Evolutionary conservation across 208 protist genomes (phyloP), one percentile per base, ranked within the genome.

Genomic region (Leishmania arabica): DNA sequence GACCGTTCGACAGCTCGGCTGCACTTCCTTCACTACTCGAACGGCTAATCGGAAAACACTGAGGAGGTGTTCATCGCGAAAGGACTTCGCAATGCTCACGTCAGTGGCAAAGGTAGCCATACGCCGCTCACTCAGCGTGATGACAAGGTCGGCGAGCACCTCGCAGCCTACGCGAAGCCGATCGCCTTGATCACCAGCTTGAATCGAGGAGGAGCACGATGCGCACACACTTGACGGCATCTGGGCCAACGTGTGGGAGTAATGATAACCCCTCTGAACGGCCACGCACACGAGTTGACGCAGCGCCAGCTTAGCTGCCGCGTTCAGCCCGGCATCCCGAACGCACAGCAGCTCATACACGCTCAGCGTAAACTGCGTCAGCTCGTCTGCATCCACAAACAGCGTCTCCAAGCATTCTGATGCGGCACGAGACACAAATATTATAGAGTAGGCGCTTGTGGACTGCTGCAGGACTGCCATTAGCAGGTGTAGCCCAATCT

Each of bases 21-120:
- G 79, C 73, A 89, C 79, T 51, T 80, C 78, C 75, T 84, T 81
- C 49, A 89, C 73, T 1, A 86, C 68, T 42, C 69, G 69, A 37
- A 88, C 90, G 24, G 80, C 88, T 37, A 88, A 53, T 65, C 72
- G 72, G 78, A 89, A 93, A 64, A 93, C 45, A 27, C 60, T 64
- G 62, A 89, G 81, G 56, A 93, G 84, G 80, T 82, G 87, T 1
- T 88, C 82, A 82, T 90, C 81, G 27, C 90, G 88, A 74, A 93
- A 93, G 7, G 84, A 75, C 45, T 75, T 84, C 51, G 83, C 85
- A 31, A 84, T 81, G 53, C 81, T 80, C n/a, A 85, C 81, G 37
- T 88, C 85, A 19, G 58, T 77, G 37, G 82, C 82, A 34, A 85
- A 85, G 54, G 56, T 77, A 5, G 69, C 9, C 82, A 85, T 85